Percentiles rank a stretch among this genome's conserved stretches.
These are phyloP conservation scores for Saxophila tyrrhenica DNA, from an alignment of 495 filamentous ascomycete species.

Conservation along the genomic window DNA sequence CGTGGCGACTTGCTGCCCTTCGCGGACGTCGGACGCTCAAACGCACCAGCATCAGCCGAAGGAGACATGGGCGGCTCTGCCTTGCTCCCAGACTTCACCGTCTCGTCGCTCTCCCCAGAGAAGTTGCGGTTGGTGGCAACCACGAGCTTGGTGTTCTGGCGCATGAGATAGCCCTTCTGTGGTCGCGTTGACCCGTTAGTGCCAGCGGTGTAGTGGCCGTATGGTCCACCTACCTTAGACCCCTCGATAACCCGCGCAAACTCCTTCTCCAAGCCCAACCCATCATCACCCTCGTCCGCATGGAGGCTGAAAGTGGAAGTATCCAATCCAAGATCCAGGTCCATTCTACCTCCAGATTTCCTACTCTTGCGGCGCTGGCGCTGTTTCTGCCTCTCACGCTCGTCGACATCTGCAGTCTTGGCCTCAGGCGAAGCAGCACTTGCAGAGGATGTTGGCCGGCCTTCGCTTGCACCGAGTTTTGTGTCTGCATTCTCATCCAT, in stretches of 20 bases:
- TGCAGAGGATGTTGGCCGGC: neutral
- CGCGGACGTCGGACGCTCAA: slow-evolving; percentile 30
- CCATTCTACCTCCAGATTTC: slow-evolving; percentile 4
- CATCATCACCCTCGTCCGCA: slow-evolving; percentile 38
- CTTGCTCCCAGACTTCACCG: slow-evolving; percentile 16
- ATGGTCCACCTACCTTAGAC: slow-evolving; percentile 71
- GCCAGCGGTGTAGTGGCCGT: slow-evolving; percentile 22
- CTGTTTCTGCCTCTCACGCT: neutral
- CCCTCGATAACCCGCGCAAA: slow-evolving; percentile 93
- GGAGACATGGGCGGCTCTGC: slow-evolving; percentile 32
- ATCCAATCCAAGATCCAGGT: slow-evolving; percentile 1
- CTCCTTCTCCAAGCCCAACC: slow-evolving; percentile 76
- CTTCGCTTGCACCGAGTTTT: neutral
- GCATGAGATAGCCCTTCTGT: slow-evolving; percentile 98
- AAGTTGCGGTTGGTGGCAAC: slow-evolving; percentile 59
- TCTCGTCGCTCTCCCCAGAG: slow-evolving; percentile 34
- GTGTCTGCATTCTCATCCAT: neutral
- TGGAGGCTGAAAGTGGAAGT: neutral
- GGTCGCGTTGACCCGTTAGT: slow-evolving; percentile 25
- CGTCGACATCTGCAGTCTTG: neutral
- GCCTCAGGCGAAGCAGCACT: neutral
- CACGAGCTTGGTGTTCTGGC: slow-evolving; percentile 94
- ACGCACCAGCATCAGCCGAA: slow-evolving; percentile 35
- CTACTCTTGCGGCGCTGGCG: slow-evolving; percentile 1
- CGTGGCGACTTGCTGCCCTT: slow-evolving; percentile 42